A percentile compares a stretch with the other conserved stretches of the same genome.
Evolutionary conservation across 306 rosid genomes (phyloP).

Genomic region (Mimosa pudica): DNA sequence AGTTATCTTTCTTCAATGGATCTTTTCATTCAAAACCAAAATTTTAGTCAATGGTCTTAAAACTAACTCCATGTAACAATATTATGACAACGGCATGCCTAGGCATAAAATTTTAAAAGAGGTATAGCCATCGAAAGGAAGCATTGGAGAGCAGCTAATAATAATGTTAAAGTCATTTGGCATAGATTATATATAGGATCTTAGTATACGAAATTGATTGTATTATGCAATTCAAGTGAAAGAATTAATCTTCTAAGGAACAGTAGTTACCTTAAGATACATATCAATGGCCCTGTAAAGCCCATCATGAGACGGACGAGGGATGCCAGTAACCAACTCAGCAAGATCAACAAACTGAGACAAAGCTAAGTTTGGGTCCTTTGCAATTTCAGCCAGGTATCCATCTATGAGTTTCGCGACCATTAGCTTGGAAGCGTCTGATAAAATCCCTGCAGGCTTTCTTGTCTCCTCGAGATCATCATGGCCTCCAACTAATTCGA

Average conservation of each 20-base stretch:
- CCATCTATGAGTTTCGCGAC: conserved; percentile 87
- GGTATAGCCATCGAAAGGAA: background rate
- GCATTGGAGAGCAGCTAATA: background rate
- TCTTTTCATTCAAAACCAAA: background rate
- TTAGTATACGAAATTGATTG: conserved; percentile 5
- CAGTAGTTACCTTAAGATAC: conserved; percentile 78
- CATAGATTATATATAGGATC: conserved; percentile 6
- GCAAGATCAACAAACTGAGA: conserved; percentile 75
- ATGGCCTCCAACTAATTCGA: conserved; percentile 49
- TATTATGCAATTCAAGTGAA: conserved; percentile 12
- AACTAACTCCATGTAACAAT: background rate
- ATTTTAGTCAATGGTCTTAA: background rate
- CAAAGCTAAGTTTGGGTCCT: conserved; percentile 73
- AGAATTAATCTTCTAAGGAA: conserved; percentile 18
- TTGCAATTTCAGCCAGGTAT: conserved; percentile 84
- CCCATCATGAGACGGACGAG: conserved; percentile 87
- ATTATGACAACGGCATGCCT: background rate
- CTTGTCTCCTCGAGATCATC: conserved; percentile 53
- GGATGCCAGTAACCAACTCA: conserved; percentile 62
- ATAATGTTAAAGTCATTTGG: background rate
- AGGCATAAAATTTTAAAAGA: no score
- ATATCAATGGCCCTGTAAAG: conserved; percentile 90
- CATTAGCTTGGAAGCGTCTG: conserved; percentile 93
- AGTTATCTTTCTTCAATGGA: background rate
- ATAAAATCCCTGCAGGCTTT: conserved; percentile 72